Base-by-base conservation (phyloP, 495 filamentous ascomycete genomes). In the Penicillium steckii region DNA sequence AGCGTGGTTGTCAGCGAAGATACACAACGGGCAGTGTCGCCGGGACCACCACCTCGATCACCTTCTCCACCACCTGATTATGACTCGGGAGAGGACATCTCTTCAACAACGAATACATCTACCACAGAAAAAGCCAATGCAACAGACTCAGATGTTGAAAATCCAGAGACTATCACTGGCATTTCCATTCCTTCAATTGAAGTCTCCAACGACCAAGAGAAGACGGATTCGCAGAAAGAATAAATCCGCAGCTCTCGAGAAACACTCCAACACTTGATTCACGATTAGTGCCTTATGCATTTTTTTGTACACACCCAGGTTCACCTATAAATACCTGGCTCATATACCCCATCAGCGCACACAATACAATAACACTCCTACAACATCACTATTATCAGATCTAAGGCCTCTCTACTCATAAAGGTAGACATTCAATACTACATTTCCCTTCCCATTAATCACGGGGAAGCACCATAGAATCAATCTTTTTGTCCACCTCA, bases 181-280 rank as follows among this genome's bases (percentile, higher is more conserved):
- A 35, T 57, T 9, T 57, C 63, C 10, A 66, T 66, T 13, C 63
- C 59, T 6, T 24, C 48, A 27, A 61, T 65, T 8, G 57, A 68
- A 52, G 57, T 65, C 0, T 64, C 65, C 1, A 53, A 47, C 21
- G 60, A 58, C 38, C 37, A 51, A 18, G 54, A 56, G 18, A 47
- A 53, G 4, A 38, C 52, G 4, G 41, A 41, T 22, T 3, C 38
- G 19, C 7, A 41, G 38, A 10, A 41, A 41, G 5, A 23, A 41
- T 41, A 23, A 41, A 3, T 13, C 26, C 26, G 10, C 26, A 27
- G 10, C 26, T 13, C 0, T 13, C 29, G 2, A 9, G 10, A n/a
- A 9, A 32, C 29, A 32, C 29, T 32, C 29, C 29, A n/a, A n/a
- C n/a, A 32, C 29, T 32, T 13, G n/a, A 26, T 4, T 44, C 44